Conservation (phyloP, 805 yeast species). For the Komagataella ulmi region DNA sequence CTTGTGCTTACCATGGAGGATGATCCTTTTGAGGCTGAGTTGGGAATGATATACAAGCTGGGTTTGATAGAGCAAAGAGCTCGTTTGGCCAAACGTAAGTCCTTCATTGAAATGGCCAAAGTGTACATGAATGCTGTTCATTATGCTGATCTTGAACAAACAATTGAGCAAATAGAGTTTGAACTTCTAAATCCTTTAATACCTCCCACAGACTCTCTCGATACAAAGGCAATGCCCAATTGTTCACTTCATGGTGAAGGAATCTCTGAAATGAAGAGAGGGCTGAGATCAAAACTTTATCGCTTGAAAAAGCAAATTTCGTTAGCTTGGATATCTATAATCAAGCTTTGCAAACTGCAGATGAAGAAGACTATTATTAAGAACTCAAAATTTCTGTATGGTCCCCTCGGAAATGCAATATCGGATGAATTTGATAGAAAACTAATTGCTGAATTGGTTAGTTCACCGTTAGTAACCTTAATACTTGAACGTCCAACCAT, state of each 20-base stretch:
- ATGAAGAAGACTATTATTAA: conserved; percentile 24
- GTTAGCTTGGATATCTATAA: conserved; percentile 56
- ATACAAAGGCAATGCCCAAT: background rate
- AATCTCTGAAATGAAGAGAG: background rate
- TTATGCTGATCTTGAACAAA: conserved; percentile 2
- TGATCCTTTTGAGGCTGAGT: conserved; percentile 52
- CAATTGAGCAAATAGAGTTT: background rate
- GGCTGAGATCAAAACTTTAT: conserved; percentile 7
- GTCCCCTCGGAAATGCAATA: conserved; percentile 16
- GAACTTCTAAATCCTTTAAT: background rate
- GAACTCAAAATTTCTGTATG: conserved; percentile 28
- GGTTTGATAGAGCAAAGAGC: conserved; percentile 45
- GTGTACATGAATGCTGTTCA: background rate
- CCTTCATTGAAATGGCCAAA: conserved; percentile 6
- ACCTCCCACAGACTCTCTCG: background rate
- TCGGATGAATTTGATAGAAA: conserved; percentile 29
- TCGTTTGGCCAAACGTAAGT: conserved; percentile 25
- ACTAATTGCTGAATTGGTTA: conserved; percentile 29
- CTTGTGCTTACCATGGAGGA: conserved; percentile 41
- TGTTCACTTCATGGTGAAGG: background rate
- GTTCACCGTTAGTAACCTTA: conserved; percentile 37
- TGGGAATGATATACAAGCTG: conserved; percentile 41
- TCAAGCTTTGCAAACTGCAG: conserved; percentile 30
- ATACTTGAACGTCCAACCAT: conserved; percentile 34
- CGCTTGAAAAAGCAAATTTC: conserved; percentile 20